Conservation (phyloP, 1,139 yeast genomes). For the Blastobotrys niveus region DNA sequence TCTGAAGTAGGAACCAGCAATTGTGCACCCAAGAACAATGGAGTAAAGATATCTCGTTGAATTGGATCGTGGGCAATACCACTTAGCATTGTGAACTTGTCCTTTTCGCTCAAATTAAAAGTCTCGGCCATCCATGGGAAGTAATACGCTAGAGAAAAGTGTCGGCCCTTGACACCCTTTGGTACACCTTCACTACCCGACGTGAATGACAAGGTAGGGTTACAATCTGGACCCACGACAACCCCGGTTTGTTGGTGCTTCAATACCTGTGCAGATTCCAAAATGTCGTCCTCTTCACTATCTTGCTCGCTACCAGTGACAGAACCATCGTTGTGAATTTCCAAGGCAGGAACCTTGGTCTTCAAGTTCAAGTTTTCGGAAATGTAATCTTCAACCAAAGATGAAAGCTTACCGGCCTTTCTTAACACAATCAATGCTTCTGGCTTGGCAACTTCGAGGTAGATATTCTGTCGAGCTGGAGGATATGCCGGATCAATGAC, state of each 20-base stretch:
- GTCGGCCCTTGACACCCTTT: conserved; percentile 97
- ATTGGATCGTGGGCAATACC: conserved; percentile 99
- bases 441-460: conserved; percentile 89
- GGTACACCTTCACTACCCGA: conserved; percentile 98
- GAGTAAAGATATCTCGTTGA: conserved; percentile 98
- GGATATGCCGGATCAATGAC: conserved; percentile 99
- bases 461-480: conserved; percentile 92
- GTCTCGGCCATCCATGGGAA: conserved; percentile 97
- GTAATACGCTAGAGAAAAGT: conserved; percentile 90
- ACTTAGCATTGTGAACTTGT: conserved; percentile 91
- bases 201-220: conserved; percentile 95
- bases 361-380: conserved; percentile 62
- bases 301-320: conserved; percentile 59
- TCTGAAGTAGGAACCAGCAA: conserved; percentile 90
- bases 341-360: conserved; percentile 70
- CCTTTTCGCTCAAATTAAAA: conserved; percentile 70
- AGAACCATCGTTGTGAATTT: conserved; percentile 70
- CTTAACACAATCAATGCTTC: conserved; percentile 81
- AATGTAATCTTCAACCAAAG: conserved; percentile 72
- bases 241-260: conserved; percentile 69
- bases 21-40: conserved; percentile 90
- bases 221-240: conserved; percentile 95
- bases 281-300: conserved; percentile 42
- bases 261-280: conserved; percentile 43
- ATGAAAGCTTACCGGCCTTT: conserved; percentile 80